Evolutionary conservation across 176 grass and related monocot species (phyloP).

Genomic region (Triticum monococcum): DNA sequence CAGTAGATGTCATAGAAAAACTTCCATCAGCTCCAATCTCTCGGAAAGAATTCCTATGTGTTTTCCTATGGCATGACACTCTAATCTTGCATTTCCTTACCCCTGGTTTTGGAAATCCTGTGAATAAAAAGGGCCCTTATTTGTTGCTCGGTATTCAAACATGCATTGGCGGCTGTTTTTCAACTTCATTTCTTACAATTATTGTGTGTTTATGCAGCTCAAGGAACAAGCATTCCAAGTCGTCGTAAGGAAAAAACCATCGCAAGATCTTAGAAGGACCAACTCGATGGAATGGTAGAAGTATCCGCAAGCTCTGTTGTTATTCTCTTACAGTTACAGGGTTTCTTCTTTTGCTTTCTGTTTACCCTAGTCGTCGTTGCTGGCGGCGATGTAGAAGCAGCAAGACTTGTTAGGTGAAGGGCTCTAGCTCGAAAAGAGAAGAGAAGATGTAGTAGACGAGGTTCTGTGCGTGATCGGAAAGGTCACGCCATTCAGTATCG

Average conservation of each 20-base stretch:
- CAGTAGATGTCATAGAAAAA: not conserved
- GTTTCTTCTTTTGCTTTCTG: constrained; percentile 23
- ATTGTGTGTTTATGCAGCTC: constrained; percentile 51
- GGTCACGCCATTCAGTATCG: constrained; percentile 29
- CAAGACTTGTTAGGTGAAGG: constrained; percentile 23
- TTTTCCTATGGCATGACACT: not conserved
- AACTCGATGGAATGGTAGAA: constrained; percentile 83
- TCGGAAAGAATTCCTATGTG: not conserved
- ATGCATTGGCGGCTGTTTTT: not conserved
- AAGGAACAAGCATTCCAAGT: constrained; percentile 60
- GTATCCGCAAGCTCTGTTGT: constrained; percentile 19
- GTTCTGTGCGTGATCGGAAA: constrained; percentile 36
- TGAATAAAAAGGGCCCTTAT: not conserved
- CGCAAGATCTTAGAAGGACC: constrained; percentile 54
- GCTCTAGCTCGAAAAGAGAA: not conserved
- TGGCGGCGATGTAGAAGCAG: constrained; percentile 31
- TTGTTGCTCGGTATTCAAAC: not conserved
- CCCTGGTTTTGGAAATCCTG: too few relatives aligned
- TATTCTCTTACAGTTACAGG: constrained; percentile 30
- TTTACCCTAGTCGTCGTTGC: constrained; percentile 23
- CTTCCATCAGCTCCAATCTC: not conserved
- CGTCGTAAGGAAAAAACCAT: constrained; percentile 53
- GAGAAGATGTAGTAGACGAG: constrained; percentile 25
- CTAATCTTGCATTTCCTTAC: not conserved
- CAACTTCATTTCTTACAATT: not conserved